Evolutionary conservation across 2,329 filamentous ascomycete genomes (phyloP).

Genomic region (Blumeria graminis): DNA sequence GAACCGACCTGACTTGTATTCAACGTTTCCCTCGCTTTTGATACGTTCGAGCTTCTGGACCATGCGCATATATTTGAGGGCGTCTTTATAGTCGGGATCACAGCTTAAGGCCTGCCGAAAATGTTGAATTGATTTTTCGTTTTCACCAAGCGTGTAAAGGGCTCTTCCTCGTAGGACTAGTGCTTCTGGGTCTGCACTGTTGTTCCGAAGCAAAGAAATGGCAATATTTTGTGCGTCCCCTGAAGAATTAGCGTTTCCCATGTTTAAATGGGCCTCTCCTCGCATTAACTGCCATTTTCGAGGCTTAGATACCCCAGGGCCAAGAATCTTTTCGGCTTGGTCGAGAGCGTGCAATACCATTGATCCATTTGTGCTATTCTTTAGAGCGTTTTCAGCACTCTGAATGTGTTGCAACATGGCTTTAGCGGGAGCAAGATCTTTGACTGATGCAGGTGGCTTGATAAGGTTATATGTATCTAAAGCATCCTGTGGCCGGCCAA

Average conservation of each 20-base stretch:
- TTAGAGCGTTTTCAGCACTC: conserved; percentile 55
- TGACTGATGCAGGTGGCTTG: conserved; percentile 54
- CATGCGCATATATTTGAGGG: conserved; percentile 67
- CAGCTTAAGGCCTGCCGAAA: conserved; percentile 75
- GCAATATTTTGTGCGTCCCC: conserved; percentile 85
- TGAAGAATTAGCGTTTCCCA: conserved; percentile 70
- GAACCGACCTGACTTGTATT: conserved; percentile 70
- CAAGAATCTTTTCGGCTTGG: conserved; percentile 64
- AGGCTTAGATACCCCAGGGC: conserved; percentile 50
- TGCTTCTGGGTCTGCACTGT: conserved; percentile 82
- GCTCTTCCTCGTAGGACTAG: conserved; percentile 71
- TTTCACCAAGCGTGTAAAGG: conserved; percentile 78
- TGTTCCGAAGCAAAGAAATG: conserved; percentile 63
- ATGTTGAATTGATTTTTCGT: conserved; percentile 80
- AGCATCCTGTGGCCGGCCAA: conserved; percentile 73
- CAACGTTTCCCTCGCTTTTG: conserved; percentile 78
- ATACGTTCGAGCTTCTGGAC: conserved; percentile 81
- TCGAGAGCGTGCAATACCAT: conserved; percentile 86
- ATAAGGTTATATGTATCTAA: conserved; percentile 62
- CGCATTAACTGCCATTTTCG: conserved; percentile 87
- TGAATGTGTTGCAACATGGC: conserved; percentile 65
- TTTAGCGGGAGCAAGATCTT: conserved; percentile 62
- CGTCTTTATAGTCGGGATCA: conserved; percentile 77
- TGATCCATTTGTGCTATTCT: conserved; percentile 54
- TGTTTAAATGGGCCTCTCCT: conserved; percentile 76